These are phyloP conservation scores for Anisodus tanguticus DNA, from an alignment of 257 asterid species.

Conservation along the genomic window DNA sequence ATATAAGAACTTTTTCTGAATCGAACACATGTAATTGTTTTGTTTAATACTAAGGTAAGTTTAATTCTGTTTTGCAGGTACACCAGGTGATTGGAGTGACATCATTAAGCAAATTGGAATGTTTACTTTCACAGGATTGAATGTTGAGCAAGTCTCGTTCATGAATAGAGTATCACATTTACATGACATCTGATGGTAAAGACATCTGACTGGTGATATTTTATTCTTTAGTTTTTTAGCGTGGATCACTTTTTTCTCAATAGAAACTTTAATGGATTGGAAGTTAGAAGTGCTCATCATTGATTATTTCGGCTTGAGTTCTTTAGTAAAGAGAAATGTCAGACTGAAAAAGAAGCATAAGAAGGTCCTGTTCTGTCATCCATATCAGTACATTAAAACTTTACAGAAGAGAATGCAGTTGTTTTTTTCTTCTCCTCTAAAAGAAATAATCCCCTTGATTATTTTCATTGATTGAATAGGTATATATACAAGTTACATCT, in stretches of 20 bases:
- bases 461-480: too few relatives aligned
- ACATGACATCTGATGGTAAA: slow-evolving; percentile 91
- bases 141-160: slow-evolving; percentile 70
- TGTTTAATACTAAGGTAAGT: background rate
- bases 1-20: background rate
- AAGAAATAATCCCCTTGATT: too few relatives aligned
- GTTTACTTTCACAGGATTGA: slow-evolving; percentile 82
- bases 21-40: slow-evolving; percentile 1
- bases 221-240: background rate
- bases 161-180: slow-evolving; percentile 77
- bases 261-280: background rate
- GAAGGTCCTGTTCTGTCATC: slow-evolving; percentile 22
- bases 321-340: background rate
- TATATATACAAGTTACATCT: too few relatives aligned
- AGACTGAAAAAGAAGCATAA: background rate
- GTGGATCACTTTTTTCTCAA: background rate
- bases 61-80: slow-evolving; percentile 49
- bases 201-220: slow-evolving; percentile 1
- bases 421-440: background rate
- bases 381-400: background rate
- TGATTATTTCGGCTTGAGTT: slow-evolving; percentile 9
- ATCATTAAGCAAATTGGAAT: slow-evolving; percentile 83
- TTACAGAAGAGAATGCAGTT: slow-evolving; percentile 18
- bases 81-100: slow-evolving; percentile 94
- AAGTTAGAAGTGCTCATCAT: background rate